These are phyloP conservation scores for Alternaria burnsii DNA, from an alignment of 2,329 filamentous ascomycete genomes.

Conservation along the genomic window DNA sequence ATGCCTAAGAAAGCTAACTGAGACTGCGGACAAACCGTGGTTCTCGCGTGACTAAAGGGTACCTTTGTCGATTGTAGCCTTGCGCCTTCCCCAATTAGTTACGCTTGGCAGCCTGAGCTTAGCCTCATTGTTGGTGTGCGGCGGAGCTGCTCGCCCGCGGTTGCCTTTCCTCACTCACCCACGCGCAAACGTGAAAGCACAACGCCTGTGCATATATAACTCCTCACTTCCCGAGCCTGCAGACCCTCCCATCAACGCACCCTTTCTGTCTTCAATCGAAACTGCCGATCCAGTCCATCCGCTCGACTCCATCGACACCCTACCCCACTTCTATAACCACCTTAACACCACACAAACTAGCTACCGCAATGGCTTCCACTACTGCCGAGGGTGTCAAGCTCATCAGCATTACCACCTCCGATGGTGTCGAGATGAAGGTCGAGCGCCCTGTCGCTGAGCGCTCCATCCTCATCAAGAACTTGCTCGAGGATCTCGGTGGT, in stretches of 20 bases:
- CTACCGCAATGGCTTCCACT: slow-evolving; percentile 35
- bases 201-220: slow-evolving; percentile 24
- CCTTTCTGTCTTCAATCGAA: slow-evolving; percentile 2
- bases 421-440: slow-evolving; percentile 56
- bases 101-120: slow-evolving; percentile 27
- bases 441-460: slow-evolving; percentile 86
- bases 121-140: slow-evolving; percentile 19
- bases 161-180: slow-evolving; percentile 25
- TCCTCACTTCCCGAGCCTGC: slow-evolving; percentile 5
- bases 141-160: slow-evolving; percentile 17
- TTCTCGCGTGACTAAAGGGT: slow-evolving; percentile 5
- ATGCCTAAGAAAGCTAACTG: neutral
- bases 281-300: neutral
- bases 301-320: slow-evolving; percentile 15
- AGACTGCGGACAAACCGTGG: slow-evolving; percentile 10
- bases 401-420: slow-evolving; percentile 57
- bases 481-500: slow-evolving; percentile 89
- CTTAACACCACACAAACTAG: slow-evolving; percentile 8
- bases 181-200: slow-evolving; percentile 18
- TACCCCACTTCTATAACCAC: slow-evolving; percentile 29
- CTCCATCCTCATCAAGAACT: slow-evolving; percentile 96
- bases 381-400: slow-evolving; percentile 26
- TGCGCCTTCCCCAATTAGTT: slow-evolving; percentile 24
- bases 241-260: slow-evolving; percentile 12
- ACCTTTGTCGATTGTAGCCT: slow-evolving; percentile 31